Conservation (phyloP, 148 eudicot genomes). For the Camellia japonica region DNA sequence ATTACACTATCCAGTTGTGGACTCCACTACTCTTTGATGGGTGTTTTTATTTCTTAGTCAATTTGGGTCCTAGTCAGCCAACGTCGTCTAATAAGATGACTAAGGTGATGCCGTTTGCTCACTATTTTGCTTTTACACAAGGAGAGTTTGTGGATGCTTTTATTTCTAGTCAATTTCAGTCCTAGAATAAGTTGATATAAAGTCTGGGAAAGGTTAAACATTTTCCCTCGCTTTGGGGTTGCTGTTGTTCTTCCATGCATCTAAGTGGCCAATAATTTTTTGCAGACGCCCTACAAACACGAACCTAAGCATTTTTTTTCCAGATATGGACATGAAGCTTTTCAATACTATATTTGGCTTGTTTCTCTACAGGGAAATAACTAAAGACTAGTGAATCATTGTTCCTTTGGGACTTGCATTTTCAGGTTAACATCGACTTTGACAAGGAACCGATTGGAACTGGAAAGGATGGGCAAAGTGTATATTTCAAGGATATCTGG, state of each 20-base stretch:
- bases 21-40: background rate
- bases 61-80: background rate
- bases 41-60: constrained; percentile 2
- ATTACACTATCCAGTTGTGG: background rate
- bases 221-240: background rate
- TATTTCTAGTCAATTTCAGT: constrained; percentile 4
- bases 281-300: background rate
- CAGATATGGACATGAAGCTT: background rate
- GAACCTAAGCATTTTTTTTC: background rate
- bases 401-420: background rate
- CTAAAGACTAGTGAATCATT: background rate
- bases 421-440: constrained; percentile 86
- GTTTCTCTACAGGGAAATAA: background rate
- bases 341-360: background rate
- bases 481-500: constrained; percentile 85
- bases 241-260: constrained; percentile 11
- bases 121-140: background rate
- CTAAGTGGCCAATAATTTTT: background rate
- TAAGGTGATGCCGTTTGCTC: background rate
- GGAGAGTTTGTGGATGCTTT: background rate
- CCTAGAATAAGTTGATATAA: background rate
- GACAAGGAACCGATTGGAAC: constrained; percentile 92
- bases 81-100: background rate
- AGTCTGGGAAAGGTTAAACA: background rate
- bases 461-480: constrained; percentile 74